phyloP scores from a whole-genome alignment of 768 basidiomycete genomes.

The Tulasnella sp. region DNA sequence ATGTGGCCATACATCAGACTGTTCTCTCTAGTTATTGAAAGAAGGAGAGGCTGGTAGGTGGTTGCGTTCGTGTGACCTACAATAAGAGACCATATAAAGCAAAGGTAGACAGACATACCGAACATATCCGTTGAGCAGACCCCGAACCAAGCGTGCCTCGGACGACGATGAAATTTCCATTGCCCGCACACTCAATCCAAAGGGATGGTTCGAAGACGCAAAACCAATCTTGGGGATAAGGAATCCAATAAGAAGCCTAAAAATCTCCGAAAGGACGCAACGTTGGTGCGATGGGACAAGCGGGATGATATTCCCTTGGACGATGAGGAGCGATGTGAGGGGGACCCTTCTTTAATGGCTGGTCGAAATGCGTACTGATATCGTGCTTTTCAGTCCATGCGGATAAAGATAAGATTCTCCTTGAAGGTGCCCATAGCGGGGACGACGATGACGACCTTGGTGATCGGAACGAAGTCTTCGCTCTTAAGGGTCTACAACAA shows the following conservation, averaged over 20 bases:
- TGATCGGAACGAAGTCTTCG: constrained; percentile 76
- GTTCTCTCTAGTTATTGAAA: no score
- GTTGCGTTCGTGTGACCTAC: no score
- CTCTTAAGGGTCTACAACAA: constrained; percentile 41
- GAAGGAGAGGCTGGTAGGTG: no score
- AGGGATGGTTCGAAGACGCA: constrained; percentile 5
- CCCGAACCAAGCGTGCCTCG: no score
- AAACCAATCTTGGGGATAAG: background rate
- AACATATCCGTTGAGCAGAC: no score
- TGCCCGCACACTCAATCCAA: no score
- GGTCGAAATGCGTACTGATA: constrained; percentile 10
- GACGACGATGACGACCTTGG: constrained; percentile 40
- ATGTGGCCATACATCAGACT: no score
- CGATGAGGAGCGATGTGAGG: constrained; percentile 69
- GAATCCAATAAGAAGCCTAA: background rate
- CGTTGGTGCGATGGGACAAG: constrained; percentile 55
- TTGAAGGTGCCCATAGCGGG: constrained; percentile 44
- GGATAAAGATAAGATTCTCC: constrained; percentile 61
- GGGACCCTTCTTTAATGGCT: background rate
- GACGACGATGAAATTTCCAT: no score
- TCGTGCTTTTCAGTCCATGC: constrained; percentile 44
- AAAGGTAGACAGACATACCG: no score
- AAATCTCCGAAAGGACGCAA: constrained; percentile 9
- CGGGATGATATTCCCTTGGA: constrained; percentile 59
- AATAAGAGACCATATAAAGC: no score